Evolutionary conservation across 441 rosid species (phyloP).

Genomic region (Pelargonium myrrhifolium): DNA sequence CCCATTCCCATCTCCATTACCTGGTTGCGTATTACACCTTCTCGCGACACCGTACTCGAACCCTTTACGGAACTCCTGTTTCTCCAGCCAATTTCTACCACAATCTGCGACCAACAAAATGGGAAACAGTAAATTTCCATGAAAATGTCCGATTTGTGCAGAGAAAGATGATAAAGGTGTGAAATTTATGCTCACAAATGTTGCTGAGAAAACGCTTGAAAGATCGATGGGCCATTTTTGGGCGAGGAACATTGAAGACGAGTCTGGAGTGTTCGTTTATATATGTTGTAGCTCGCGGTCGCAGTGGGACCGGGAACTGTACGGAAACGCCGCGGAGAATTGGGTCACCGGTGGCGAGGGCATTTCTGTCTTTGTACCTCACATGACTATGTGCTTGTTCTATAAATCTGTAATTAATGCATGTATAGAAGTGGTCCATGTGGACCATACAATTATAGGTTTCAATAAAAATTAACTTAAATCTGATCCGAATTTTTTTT

Average conservation of each 20-base stretch:
- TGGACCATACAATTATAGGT: no score
- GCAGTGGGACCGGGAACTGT: no score
- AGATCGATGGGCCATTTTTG: conserved; percentile 28
- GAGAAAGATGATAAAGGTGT: not conserved
- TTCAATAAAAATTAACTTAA: no score
- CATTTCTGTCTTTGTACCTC: no score
- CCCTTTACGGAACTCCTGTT: conserved; percentile 30
- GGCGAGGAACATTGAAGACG: not conserved
- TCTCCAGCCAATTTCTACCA: conserved; percentile 28
- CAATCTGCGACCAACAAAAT: conserved; percentile 27
- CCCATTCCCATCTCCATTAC: conserved; percentile 19
- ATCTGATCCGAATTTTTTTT: no score
- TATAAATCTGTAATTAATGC: no score
- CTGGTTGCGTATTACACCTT: conserved; percentile 39
- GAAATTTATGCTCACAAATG: conserved; percentile 22
- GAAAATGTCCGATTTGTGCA: not conserved
- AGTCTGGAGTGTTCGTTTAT: no score
- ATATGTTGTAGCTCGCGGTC: no score
- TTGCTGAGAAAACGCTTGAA: conserved; percentile 28
- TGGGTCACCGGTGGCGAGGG: no score
- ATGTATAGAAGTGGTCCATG: no score
- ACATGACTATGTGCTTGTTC: no score
- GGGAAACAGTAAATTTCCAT: not conserved
- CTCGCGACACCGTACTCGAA: conserved; percentile 33
- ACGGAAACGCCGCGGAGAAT: no score